Base-by-base conservation (phyloP, 2,329 filamentous ascomycete genomes). In the Pestalotiopsis sp. region DNA sequence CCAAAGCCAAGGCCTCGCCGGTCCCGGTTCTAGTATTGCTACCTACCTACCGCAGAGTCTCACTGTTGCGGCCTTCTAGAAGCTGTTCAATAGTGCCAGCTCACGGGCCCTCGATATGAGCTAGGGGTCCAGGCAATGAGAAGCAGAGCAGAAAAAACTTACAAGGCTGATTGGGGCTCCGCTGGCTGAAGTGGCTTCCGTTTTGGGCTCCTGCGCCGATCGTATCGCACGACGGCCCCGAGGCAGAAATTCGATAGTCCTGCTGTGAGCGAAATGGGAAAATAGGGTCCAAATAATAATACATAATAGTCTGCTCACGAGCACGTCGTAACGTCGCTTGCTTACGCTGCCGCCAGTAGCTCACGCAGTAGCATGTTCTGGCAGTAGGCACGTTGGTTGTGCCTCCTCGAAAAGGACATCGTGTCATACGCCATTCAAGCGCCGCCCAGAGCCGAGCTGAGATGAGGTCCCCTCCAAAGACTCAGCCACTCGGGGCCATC, bases 1-100 rank as follows among this genome's bases (percentile, higher is more conserved):
- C n/a, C 49, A 64, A 55, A 38, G 64, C 4, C 13, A 38, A 57
- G 17, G 41, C 41, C 49, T 45, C 59, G 20, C 13, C 38, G 20
- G 25, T 63, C 38, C 39, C 27, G 52, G 13, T 25, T 27, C 41
- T 25, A 31, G 31, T 36, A 36, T 36, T 36, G 31, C 7, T 36
- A 36, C 31, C 7, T 36, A 65, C 41, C 64, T 65, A 36, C 31
- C 31, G 31, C 31, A 57, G 64, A 45, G 20, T 45, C 27, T 36
- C 45, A 65, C 41, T 27, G 12, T 57, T 31, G 27, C 64, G 64
- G 64, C 64, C 64, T 65, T 65, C 64, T 65, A 65, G 64, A 65
- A 65, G 64, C 64, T 36, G 27, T 49, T 58, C 64, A 58, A 58
- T 65, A 65, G 64, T 57, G 20, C n/a, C 25, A 38, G 52, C 36